Conservation (phyloP, 768 basidiomycete species). For the Chlorophyllum brunneum region DNA sequence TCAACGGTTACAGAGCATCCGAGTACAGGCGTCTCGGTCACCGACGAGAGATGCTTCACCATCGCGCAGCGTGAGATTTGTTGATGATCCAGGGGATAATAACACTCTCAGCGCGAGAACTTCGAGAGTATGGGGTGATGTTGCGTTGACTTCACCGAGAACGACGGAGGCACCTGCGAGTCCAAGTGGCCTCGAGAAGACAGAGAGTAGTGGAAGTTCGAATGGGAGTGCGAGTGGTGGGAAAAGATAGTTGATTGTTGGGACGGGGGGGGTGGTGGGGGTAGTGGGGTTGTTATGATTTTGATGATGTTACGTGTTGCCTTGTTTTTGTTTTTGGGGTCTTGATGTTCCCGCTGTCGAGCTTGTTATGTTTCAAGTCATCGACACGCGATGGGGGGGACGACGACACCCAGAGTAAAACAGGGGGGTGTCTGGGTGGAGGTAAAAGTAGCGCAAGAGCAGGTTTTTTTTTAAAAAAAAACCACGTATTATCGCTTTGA, state of each 20-base stretch:
- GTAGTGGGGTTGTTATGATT: neutral
- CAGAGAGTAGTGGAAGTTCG: neutral
- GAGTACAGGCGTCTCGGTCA: conserved; percentile 23
- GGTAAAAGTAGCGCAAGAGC: too few relatives aligned
- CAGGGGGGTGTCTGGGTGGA: too few relatives aligned
- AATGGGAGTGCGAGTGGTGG: neutral
- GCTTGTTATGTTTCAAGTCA: too few relatives aligned
- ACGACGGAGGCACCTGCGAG: too few relatives aligned
- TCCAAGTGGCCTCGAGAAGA: conserved; percentile 1
- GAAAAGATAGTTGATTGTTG: neutral
- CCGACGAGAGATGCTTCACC: conserved; percentile 41
- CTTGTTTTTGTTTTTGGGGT: too few relatives aligned
- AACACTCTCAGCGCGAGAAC: neutral
- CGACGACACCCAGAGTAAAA: too few relatives aligned
- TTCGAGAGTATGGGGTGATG: conserved; percentile 3
- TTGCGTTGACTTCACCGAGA: neutral
- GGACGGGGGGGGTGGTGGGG: neutral
- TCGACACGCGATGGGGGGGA: neutral
- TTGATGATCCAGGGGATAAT: conserved; percentile 1
- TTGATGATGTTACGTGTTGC: too few relatives aligned
- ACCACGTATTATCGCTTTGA: too few relatives aligned
- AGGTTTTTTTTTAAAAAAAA: too few relatives aligned
- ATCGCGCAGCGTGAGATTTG: conserved; percentile 40
- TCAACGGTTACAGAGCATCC: conserved; percentile 29
- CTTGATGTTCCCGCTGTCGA: too few relatives aligned